A percentile compares a stretch with the other conserved stretches of the same genome.
Conservation (phyloP, 2,329 filamentous ascomycete genomes). For the Monosporascus sp. region DNA sequence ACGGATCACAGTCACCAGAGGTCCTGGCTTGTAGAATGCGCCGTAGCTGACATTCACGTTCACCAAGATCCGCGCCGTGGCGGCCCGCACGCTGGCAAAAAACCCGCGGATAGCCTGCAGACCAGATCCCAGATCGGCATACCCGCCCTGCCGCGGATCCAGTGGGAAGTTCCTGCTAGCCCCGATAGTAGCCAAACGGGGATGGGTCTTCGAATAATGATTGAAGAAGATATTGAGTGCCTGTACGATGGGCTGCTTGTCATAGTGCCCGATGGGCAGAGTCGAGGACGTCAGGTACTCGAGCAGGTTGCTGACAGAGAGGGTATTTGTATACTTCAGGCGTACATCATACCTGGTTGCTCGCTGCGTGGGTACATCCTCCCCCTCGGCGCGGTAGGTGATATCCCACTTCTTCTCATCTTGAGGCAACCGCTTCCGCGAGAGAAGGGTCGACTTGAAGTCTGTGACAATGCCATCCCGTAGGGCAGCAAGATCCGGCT, state of each 20-base stretch:
- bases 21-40: conserved; percentile 26
- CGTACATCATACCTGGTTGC: conserved; percentile 16
- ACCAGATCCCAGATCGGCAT: conserved; percentile 19
- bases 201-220: conserved; percentile 25
- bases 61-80: conserved; percentile 29
- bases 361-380: conserved; percentile 19
- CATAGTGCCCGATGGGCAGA: conserved; percentile 11
- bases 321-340: conserved; percentile 18
- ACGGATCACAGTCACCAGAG: conserved; percentile 16
- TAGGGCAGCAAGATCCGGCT: conserved; percentile 9
- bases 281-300: conserved; percentile 23
- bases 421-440: conserved; percentile 15
- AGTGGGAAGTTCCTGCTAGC: conserved; percentile 24
- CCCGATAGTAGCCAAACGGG: conserved; percentile 23
- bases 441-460: conserved; percentile 28
- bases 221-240: conserved; percentile 23
- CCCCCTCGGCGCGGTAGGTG: conserved; percentile 24
- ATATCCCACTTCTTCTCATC: conserved; percentile 5
- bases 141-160: neutral
- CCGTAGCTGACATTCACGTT: conserved; percentile 32
- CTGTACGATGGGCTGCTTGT: conserved; percentile 19
- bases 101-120: conserved; percentile 28
- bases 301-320: conserved; percentile 19
- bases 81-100: conserved; percentile 29
- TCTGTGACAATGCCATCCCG: conserved; percentile 25